Evolutionary conservation across 1,139 yeast genomes (phyloP), one percentile per base, ranked within the genome.

Genomic region (Saccharomyces hybrid): DNA sequence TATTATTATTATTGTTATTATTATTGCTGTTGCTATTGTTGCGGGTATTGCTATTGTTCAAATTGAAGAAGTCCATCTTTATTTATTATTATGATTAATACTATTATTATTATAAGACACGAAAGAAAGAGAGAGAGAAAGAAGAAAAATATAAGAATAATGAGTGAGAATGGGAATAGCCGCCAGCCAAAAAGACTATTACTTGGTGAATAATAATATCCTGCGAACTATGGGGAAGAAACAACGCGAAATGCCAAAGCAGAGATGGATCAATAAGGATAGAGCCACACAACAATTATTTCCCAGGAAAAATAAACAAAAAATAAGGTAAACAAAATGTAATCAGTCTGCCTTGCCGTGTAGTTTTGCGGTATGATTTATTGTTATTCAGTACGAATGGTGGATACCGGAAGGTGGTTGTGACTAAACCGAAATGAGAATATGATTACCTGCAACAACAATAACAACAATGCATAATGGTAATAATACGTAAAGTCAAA

Each of bases 191-290:
- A 9, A 20, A 20, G 44, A 16, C 11, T 38, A 38, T 38, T 38
- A 38, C 44, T 38, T 20, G 25, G 44, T 38, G 44, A 38, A 38
- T 11, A 38, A 38, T 38, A 38, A 14, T 11, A 20, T 20, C 23
- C 44, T 38, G 44, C 3, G 9, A 38, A 8, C 42, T 16, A 5
- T 38, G 44, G 25, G 25, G 23, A 8, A 8, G 44, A 9, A 38
- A 38, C 44, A 38, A 38, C 44, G 44, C 44, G 44, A 38, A 38
- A 38, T 38, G 44, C 44, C 44, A 38, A 38, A 38, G 23, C 25
- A 38, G 44, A 38, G 44, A 20, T 38, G 0, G 25, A 2, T 3
- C 11, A 38, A 38, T 38, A 16, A 38, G 44, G 44, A 38, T 38
- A 38, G 44, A 38, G 44, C 44, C 44, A 38, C 44, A 38, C 44